Conservation (phyloP, 345 rosid genomes). For the Turnera subulata region DNA sequence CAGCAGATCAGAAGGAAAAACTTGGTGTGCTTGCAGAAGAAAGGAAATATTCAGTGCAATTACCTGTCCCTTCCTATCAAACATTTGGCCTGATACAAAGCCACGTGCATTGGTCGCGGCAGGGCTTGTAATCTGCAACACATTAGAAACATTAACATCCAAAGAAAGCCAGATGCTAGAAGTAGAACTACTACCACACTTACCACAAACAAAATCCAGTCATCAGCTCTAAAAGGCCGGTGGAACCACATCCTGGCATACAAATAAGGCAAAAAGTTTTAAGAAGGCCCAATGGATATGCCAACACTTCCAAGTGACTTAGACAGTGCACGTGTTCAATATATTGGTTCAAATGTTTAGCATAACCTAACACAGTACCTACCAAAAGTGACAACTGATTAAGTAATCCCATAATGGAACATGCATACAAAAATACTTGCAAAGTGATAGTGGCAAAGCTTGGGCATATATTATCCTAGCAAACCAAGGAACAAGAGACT, state of each 20-base stretch:
- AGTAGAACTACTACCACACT: slow-evolving; percentile 7
- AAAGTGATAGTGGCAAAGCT: no score
- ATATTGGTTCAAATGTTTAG: no score
- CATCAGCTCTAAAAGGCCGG: slow-evolving; percentile 77
- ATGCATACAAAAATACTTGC: no score
- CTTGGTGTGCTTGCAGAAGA: neutral
- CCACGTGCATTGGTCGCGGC: slow-evolving; percentile 62
- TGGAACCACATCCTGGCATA: slow-evolving; percentile 87
- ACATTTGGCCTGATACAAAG: slow-evolving; percentile 71
- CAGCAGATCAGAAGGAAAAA: no score
- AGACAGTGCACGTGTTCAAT: no score
- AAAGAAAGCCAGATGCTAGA: neutral
- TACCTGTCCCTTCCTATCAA: slow-evolving; percentile 84
- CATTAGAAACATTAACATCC: neutral
- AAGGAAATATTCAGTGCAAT: neutral
- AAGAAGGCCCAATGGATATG: neutral
- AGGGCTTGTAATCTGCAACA: slow-evolving; percentile 60
- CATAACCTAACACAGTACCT: no score
- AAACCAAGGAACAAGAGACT: no score
- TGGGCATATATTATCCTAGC: no score
- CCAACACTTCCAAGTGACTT: neutral
- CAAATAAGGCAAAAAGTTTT: neutral
- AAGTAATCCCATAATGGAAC: no score
- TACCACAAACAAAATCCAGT: slow-evolving; percentile 89
- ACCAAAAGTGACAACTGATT: no score